Evolutionary conservation across 805 yeast genomes (phyloP).

Genomic region (Suhomyces prunicola): DNA sequence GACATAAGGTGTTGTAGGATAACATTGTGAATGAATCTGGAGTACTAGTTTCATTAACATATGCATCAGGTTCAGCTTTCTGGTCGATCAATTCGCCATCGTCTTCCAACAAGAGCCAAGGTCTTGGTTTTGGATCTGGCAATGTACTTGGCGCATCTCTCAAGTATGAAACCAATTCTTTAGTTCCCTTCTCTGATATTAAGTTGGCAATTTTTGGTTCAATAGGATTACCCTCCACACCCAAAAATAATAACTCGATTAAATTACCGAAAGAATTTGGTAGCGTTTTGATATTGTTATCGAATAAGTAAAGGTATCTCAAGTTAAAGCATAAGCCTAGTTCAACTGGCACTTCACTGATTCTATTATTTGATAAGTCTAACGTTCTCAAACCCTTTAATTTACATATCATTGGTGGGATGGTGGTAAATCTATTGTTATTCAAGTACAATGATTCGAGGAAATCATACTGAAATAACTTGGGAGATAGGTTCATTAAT

Average conservation of each 20-base stretch:
- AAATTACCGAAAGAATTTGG: slow-evolving; percentile 87
- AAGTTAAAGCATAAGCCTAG: slow-evolving; percentile 79
- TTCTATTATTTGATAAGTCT: slow-evolving; percentile 77
- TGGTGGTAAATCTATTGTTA: slow-evolving; percentile 68
- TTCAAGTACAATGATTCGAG: slow-evolving; percentile 82
- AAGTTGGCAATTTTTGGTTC: slow-evolving; percentile 61
- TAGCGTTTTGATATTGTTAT: slow-evolving; percentile 69
- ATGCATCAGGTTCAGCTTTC: slow-evolving; percentile 27
- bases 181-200: slow-evolving; percentile 78
- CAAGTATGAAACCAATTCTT: slow-evolving; percentile 72
- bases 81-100: slow-evolving; percentile 62
- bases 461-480: slow-evolving; percentile 76
- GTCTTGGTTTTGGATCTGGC: slow-evolving; percentile 67
- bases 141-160: slow-evolving; percentile 79
- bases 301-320: slow-evolving; percentile 81
- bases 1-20: slow-evolving; percentile 91
- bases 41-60: slow-evolving; percentile 25
- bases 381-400: slow-evolving; percentile 74
- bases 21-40: slow-evolving; percentile 62
- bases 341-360: slow-evolving; percentile 75
- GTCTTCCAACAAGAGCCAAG: slow-evolving; percentile 76
- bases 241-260: slow-evolving; percentile 80
- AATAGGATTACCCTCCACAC: slow-evolving; percentile 90
- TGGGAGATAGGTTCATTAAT: slow-evolving; percentile 63
- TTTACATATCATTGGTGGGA: slow-evolving; percentile 68